Evolutionary conservation across 1,284 basidiomycete species (phyloP).

Genomic region (Termitomyces sp.): DNA sequence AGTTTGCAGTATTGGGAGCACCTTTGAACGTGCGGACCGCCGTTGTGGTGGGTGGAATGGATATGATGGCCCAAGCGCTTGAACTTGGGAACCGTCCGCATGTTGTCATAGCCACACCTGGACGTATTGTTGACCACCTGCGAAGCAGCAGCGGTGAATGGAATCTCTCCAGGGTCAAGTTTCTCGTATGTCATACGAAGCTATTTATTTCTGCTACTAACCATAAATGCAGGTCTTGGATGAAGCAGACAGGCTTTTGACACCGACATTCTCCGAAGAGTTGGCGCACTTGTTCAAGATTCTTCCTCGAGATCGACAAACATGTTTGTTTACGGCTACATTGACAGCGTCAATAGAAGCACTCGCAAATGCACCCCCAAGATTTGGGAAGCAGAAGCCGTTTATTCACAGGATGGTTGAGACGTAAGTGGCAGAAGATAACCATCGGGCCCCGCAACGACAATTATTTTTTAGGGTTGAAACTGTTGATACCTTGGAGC

Average conservation of each 20-base stretch:
- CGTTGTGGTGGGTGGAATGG: slow-evolving; percentile 96
- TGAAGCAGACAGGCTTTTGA: slow-evolving; percentile 93
- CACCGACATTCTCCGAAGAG: slow-evolving; percentile 87
- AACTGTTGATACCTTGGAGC: slow-evolving; percentile 82
- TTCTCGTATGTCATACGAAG: slow-evolving; percentile 54
- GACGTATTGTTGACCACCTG: slow-evolving; percentile 89
- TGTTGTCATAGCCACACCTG: slow-evolving; percentile 94
- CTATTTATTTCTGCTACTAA: neutral
- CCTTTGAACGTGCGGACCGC: slow-evolving; percentile 79
- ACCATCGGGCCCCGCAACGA: neutral
- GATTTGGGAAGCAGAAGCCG: slow-evolving; percentile 79
- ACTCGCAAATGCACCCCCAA: slow-evolving; percentile 70
- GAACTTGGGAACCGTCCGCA: slow-evolving; percentile 87
- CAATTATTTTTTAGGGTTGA: slow-evolving; percentile 53
- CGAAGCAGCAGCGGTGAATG: slow-evolving; percentile 77
- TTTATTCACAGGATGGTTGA: slow-evolving; percentile 84
- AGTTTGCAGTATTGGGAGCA: slow-evolving; percentile 88
- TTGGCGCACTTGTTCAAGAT: slow-evolving; percentile 75
- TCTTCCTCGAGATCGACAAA: slow-evolving; percentile 86
- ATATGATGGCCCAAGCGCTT: slow-evolving; percentile 93
- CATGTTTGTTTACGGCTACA: slow-evolving; percentile 96
- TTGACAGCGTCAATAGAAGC: slow-evolving; percentile 84
- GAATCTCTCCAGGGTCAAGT: slow-evolving; percentile 82
- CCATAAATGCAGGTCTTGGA: slow-evolving; percentile 71
- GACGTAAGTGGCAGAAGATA: slow-evolving; percentile 44